Percentiles rank a stretch among this genome's conserved stretches.
Evolutionary conservation across 2,329 filamentous ascomycete genomes (phyloP).

Genomic region (Epichloe baconii): DNA sequence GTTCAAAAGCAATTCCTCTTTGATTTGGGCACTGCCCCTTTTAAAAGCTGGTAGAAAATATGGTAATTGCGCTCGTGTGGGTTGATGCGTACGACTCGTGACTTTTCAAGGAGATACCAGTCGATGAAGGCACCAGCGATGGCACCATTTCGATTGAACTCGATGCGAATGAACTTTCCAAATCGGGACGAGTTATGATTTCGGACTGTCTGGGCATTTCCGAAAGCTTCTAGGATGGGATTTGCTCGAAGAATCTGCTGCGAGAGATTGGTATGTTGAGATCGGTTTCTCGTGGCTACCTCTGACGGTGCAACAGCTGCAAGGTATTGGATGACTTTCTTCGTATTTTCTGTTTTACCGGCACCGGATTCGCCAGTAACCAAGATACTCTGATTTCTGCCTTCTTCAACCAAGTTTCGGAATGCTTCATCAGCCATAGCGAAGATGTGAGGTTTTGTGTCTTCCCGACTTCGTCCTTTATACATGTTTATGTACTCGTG

Average conservation of each 20-base stretch:
- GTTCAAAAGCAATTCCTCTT: constrained; percentile 63
- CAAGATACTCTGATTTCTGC: constrained; percentile 90
- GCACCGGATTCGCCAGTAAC: constrained; percentile 97
- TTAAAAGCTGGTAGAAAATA: constrained; percentile 89
- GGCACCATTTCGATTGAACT: constrained; percentile 76
- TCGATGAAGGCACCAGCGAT: constrained; percentile 96
- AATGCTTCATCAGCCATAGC: constrained; percentile 97
- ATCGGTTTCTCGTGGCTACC: constrained; percentile 48
- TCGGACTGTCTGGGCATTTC: constrained; percentile 92
- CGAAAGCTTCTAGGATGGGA: constrained; percentile 93
- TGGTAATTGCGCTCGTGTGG: constrained; percentile 89
- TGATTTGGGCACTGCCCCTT: constrained; percentile 66
- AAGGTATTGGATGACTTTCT: constrained; percentile 98
- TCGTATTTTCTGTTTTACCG: constrained; percentile 97
- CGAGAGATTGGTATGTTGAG: constrained; percentile 68
- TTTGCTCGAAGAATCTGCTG: constrained; percentile 95
- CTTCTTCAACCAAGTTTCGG: constrained; percentile 87
- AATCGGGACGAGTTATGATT: constrained; percentile 99
- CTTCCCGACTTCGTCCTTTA: constrained; percentile 77
- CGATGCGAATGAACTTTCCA: constrained; percentile 96
- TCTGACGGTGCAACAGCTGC: constrained; percentile 86
- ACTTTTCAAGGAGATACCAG: constrained; percentile 97
- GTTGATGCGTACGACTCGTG: constrained; percentile 85
- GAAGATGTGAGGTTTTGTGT: constrained; percentile 94
- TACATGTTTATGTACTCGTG: constrained; percentile 99